Percentiles rank a stretch among this genome's conserved stretches.
Conservation (phyloP, 2,329 filamentous ascomycete genomes). For the Fusarium sp. region DNA sequence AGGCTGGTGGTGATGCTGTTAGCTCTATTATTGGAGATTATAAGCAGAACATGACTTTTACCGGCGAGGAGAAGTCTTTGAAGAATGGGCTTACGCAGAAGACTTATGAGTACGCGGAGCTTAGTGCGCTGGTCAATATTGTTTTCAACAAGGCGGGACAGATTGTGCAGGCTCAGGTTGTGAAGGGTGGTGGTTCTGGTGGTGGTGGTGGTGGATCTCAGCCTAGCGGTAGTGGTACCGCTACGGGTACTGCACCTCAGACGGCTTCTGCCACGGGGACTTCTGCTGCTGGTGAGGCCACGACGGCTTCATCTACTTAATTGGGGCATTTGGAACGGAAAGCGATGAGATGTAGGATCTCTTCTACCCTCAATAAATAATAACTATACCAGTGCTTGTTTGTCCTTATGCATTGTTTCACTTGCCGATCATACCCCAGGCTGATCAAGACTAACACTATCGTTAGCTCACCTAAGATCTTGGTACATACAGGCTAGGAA, state of each 20-base stretch:
- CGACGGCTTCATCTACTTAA: background rate
- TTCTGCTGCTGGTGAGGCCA: background rate
- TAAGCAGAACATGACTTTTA: slow-evolving; percentile 29
- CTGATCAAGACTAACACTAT: background rate
- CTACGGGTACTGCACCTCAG: slow-evolving; percentile 3
- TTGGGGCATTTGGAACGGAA: background rate
- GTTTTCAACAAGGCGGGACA: slow-evolving; percentile 31
- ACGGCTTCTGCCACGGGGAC: slow-evolving; percentile 6
- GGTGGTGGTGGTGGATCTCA: background rate
- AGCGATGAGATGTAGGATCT: background rate
- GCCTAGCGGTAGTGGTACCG: background rate
- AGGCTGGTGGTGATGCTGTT: slow-evolving; percentile 14
- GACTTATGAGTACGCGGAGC: slow-evolving; percentile 25
- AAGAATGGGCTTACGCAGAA: slow-evolving; percentile 17
- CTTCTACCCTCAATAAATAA: background rate
- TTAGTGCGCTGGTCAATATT: slow-evolving; percentile 22
- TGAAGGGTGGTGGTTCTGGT: slow-evolving; percentile 11
- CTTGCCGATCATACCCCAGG: background rate
- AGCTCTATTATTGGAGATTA: slow-evolving; percentile 30
- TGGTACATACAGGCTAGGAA: background rate
- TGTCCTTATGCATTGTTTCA: background rate
- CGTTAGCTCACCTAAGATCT: background rate
- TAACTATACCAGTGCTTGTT: background rate
- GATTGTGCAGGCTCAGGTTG: slow-evolving; percentile 26
- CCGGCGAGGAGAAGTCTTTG: slow-evolving; percentile 19